phyloP scores from a whole-genome alignment of 2,329 filamentous ascomycete genomes.

The Trichoderma semiorbis region DNA sequence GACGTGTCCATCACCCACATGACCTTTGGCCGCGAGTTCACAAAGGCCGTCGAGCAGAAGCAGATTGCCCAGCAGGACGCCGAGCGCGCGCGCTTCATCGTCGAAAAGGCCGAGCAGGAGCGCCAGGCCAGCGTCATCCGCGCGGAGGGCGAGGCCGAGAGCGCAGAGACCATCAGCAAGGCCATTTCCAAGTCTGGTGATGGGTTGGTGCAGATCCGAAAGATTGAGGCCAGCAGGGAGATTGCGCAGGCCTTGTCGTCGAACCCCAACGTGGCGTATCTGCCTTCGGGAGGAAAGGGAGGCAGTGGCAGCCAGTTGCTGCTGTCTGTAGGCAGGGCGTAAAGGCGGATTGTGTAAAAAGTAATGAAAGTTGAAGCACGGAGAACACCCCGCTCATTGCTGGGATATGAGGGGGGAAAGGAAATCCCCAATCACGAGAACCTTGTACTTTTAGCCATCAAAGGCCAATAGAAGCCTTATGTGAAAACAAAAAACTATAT shows the following conservation, averaged over 20 bases:
- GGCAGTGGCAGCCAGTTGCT: slow-evolving; percentile 51
- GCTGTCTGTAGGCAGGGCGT: slow-evolving; percentile 49
- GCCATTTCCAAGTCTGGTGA: slow-evolving; percentile 91
- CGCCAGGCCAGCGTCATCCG: slow-evolving; percentile 97
- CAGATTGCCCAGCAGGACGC: slow-evolving; percentile 99
- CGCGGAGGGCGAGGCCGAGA: slow-evolving; percentile 96
- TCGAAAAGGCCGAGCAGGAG: slow-evolving; percentile 98
- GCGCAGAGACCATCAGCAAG: slow-evolving; percentile 90
- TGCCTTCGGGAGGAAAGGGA: slow-evolving; percentile 67
- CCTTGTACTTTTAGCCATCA: slow-evolving; percentile 37
- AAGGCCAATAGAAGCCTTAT: slow-evolving; percentile 16
- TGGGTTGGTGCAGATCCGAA: slow-evolving; percentile 90
- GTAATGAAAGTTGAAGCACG: slow-evolving; percentile 23
- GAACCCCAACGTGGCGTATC: slow-evolving; percentile 95
- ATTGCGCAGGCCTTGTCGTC: slow-evolving; percentile 84
- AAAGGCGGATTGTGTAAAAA: slow-evolving; percentile 22
- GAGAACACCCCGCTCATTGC: slow-evolving; percentile 36
- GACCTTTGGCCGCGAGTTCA: slow-evolving; percentile 99
- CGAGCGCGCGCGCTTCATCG: slow-evolving; percentile 94
- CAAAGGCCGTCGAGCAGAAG: slow-evolving; percentile 98
- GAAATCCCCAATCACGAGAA: slow-evolving; percentile 24
- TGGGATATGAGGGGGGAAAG: slow-evolving; percentile 25
- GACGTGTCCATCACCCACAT: slow-evolving; percentile 99
- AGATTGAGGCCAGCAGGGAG: slow-evolving; percentile 94
- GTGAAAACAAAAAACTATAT: background rate